Percentiles rank a stretch among this genome's conserved stretches.
phyloP scores from a whole-genome alignment of 2,329 filamentous ascomycete species.

The Phyllosticta citribraziliensis region DNA sequence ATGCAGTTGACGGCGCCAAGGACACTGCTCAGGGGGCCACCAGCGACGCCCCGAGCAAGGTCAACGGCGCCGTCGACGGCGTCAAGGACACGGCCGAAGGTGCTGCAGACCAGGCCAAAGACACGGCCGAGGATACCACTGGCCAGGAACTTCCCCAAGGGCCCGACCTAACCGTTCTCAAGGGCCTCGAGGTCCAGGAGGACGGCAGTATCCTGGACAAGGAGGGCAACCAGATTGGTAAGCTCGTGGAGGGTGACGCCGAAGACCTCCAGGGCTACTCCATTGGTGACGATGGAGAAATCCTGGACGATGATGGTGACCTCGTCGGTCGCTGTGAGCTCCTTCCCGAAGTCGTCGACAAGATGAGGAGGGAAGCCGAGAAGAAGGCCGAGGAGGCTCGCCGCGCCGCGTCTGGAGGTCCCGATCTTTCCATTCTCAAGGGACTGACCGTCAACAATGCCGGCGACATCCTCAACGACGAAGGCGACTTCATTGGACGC shows the following conservation, averaged over 20 bases:
- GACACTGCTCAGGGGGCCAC: constrained; percentile 13
- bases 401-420: constrained; percentile 27
- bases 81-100: constrained; percentile 15
- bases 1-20: constrained; percentile 14
- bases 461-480: constrained; percentile 41
- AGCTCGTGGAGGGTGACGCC: constrained; percentile 42
- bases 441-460: constrained; percentile 37
- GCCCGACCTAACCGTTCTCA: constrained; percentile 38
- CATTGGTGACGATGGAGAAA: constrained; percentile 45
- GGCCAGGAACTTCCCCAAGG: constrained; percentile 27
- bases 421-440: constrained; percentile 37
- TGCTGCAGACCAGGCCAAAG: constrained; percentile 14
- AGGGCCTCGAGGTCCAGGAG: constrained; percentile 43
- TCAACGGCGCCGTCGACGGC: constrained; percentile 13
- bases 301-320: constrained; percentile 45
- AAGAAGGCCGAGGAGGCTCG: constrained; percentile 16
- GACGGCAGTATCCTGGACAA: constrained; percentile 45
- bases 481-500: constrained; percentile 41
- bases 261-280: constrained; percentile 43
- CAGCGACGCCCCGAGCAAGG: constrained; percentile 7
- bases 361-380: constrained; percentile 24
- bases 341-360: constrained; percentile 35
- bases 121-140: constrained; percentile 15
- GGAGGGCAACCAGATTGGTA: constrained; percentile 40
- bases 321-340: constrained; percentile 45